Evolutionary conservation across 1,139 yeast species (phyloP), one percentile per base, ranked within the genome.

Genomic region (Saccharomycopsis crataegensis): DNA sequence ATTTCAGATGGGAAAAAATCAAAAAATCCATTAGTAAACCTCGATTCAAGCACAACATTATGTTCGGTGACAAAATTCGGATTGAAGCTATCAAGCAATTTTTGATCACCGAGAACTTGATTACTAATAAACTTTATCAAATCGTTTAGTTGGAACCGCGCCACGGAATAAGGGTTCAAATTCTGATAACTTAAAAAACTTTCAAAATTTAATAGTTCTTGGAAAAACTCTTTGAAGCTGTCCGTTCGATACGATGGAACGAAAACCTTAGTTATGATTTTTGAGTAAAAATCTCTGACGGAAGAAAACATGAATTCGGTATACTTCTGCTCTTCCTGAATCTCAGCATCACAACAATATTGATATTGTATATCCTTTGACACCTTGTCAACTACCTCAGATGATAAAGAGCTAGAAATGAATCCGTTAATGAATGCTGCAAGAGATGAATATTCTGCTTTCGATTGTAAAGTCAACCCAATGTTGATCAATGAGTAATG

Each of bases 401-500:
- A 36, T 4, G 42, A 22, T 12, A 51, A 36, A 22, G 49, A 9
- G 6, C 34, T 38, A 6, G 48, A 43, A 28, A 55, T 17, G 22
- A 52, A 52, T 14, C 57, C 57, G 41, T 55, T 43, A 8, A 44
- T 34, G 40, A 49, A 55, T 32, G 53, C 53, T 34, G 31, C 36
- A 32, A 52, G 42, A 12, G 52, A 32, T 6, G 22, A 12, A 37
- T 43, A 49, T 6, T 41, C 46, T 16, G 40, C 43, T 14, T 48
- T 50, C 9, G 37, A 28, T 32, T 51, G 55, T 11, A 54, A 36
- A n/a, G 43, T 41, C 32, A 49, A 34, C 12, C 55, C 55, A 40
- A 54, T 37, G 41, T 54, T 54, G 17, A 51, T 41, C 3, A 54
- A 31, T 9, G 57, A 54, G 36, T 51, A 54, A 28, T 51, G 47